These are phyloP conservation scores for Kwoniella bestiolae DNA, from an alignment of 768 basidiomycete species.

Conservation along the genomic window DNA sequence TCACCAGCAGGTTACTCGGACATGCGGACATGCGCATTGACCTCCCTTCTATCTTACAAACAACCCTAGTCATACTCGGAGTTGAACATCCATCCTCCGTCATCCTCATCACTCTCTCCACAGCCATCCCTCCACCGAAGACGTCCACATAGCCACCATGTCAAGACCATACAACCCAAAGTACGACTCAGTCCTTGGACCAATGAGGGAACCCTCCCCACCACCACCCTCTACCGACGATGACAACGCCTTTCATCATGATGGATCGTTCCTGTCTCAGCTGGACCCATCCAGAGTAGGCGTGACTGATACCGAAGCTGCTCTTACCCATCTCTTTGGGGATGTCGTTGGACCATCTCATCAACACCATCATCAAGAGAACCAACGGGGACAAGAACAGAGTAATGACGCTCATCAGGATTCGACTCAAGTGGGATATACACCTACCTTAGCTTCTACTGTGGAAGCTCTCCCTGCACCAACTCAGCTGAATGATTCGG, in stretches of 20 bases:
- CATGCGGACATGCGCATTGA: conserved; percentile 12
- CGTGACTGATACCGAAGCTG: conserved; percentile 9
- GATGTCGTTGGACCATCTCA: conserved; percentile 3
- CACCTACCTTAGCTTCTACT: conserved; percentile 3
- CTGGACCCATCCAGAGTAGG: background rate
- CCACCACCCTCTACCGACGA: background rate
- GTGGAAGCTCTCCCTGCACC: background rate
- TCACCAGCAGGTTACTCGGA: too few relatives aligned
- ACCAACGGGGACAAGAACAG: background rate
- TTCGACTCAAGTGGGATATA: background rate
- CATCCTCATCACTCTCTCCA: background rate
- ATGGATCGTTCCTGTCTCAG: conserved; percentile 2
- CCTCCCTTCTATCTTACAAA: background rate
- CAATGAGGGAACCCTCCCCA: conserved; percentile 1
- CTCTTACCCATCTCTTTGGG: conserved; percentile 4
- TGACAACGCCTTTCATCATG: conserved; percentile 1
- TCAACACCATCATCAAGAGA: background rate
- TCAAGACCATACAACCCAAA: conserved; percentile 5
- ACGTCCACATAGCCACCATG: background rate
- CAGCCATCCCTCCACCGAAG: background rate
- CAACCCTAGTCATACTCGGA: background rate
- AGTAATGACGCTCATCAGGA: background rate
- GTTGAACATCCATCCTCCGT: conserved; percentile 1
- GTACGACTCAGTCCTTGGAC: conserved; percentile 7
- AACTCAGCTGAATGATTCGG: background rate